Conservation (phyloP, 2,329 filamentous ascomycete species). For the Shiraia bambusicola region DNA sequence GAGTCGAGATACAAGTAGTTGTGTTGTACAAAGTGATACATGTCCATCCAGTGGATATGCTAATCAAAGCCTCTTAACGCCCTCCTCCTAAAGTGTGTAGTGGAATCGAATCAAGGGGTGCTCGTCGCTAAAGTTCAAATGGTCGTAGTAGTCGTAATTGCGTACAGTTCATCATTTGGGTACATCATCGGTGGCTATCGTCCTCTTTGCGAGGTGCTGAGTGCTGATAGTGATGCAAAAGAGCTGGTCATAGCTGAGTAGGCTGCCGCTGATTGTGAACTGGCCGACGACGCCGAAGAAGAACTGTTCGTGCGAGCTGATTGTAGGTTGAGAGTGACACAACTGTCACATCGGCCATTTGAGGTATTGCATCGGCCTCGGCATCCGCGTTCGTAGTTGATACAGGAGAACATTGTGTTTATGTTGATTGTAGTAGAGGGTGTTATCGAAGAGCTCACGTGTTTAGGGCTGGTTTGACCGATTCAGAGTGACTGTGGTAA, state of each 20-base stretch:
- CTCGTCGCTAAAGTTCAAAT: conserved; percentile 23
- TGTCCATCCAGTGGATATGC: conserved; percentile 11
- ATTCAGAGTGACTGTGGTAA: not conserved
- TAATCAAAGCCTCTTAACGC: not conserved
- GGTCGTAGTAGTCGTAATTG: conserved; percentile 19
- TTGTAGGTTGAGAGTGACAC: conserved; percentile 45
- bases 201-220: conserved; percentile 25
- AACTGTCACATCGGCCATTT: conserved; percentile 42
- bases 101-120: conserved; percentile 2
- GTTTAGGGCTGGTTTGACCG: not conserved
- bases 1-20: not conserved
- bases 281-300: conserved; percentile 36
- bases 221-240: conserved; percentile 43
- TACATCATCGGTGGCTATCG: conserved; percentile 16
- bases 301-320: conserved; percentile 33
- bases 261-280: conserved; percentile 22
- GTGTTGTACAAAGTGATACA: conserved; percentile 8
- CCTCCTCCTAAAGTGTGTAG: conserved; percentile 2
- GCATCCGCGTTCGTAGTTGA: conserved; percentile 49
- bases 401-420: conserved; percentile 44
- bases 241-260: conserved; percentile 46
- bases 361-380: conserved; percentile 44
- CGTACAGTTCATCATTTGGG: conserved; percentile 6
- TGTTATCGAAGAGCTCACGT: not conserved
- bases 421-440: not conserved